phyloP scores from a whole-genome alignment of 257 asterid species.

The Rhazya stricta region DNA sequence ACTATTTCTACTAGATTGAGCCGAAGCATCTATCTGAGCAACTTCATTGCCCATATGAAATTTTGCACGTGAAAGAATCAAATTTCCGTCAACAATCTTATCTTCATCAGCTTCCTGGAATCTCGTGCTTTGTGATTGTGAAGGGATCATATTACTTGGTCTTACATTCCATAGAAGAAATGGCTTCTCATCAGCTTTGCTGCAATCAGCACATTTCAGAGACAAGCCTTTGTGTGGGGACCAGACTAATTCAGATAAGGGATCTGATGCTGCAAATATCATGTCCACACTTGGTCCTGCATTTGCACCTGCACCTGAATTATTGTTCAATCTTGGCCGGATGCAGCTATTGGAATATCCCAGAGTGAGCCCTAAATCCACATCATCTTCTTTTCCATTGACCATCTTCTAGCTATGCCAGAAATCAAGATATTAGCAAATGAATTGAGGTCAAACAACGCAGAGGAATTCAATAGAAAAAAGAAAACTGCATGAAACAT shows the following conservation, averaged over 20 bases:
- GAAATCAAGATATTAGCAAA: conserved; percentile 20
- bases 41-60: conserved; percentile 13
- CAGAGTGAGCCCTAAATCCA: conserved; percentile 46
- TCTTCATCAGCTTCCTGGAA: conserved; percentile 26
- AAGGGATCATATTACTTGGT: conserved; percentile 17
- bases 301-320: conserved; percentile 86
- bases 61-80: conserved; percentile 14
- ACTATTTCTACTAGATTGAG: conserved; percentile 12
- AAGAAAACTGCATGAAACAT: neutral
- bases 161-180: conserved; percentile 38
- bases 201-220: conserved; percentile 42
- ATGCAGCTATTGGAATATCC: conserved; percentile 32
- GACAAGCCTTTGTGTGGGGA: conserved; percentile 56
- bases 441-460: neutral
- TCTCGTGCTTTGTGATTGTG: conserved; percentile 28
- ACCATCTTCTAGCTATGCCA: conserved; percentile 21
- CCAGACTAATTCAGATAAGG: conserved; percentile 75
- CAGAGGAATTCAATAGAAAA: neutral
- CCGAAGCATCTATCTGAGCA: conserved; percentile 9
- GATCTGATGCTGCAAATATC: conserved; percentile 56
- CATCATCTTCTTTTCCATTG: conserved; percentile 29
- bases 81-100: conserved; percentile 23
- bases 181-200: conserved; percentile 30
- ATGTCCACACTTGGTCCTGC: conserved; percentile 44
- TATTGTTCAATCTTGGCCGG: conserved; percentile 18